Evolutionary conservation across 257 asterid genomes (phyloP).

Genomic region (Ilex asprella): DNA sequence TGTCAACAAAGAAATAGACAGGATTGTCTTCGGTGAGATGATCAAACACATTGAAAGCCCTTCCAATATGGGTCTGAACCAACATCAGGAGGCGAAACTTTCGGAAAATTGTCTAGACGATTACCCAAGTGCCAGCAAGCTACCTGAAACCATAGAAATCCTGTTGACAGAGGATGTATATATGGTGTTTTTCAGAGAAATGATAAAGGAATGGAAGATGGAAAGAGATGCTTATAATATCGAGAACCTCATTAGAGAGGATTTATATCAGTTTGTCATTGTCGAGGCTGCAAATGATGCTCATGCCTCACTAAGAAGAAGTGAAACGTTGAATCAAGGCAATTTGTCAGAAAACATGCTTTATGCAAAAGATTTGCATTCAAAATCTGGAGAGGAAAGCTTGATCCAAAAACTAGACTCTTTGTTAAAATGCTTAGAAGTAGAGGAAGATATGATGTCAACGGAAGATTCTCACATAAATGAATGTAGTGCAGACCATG

Average conservation of each 20-base stretch:
- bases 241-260: constrained; percentile 30
- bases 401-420: constrained; percentile 30
- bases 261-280: constrained; percentile 26
- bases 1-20: background rate
- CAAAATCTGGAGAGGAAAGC: constrained; percentile 26
- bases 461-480: constrained; percentile 32
- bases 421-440: constrained; percentile 22
- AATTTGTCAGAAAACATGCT: constrained; percentile 19
- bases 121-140: background rate
- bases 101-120: background rate
- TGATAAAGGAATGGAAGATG: constrained; percentile 21
- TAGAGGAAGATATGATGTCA: constrained; percentile 39
- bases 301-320: background rate
- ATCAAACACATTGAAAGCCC: background rate
- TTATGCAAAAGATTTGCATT: constrained; percentile 19
- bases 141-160: constrained; percentile 14
- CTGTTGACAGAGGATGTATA: constrained; percentile 34
- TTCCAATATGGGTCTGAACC: background rate
- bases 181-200: constrained; percentile 29
- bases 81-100: background rate
- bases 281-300: constrained; percentile 28
- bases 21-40: constrained; percentile 2
- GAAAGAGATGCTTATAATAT: constrained; percentile 24
- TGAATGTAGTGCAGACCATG: constrained; percentile 31
- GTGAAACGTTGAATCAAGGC: constrained; percentile 11